Conservation (phyloP, 306 rosid genomes). For the Inga leiocalycina region DNA sequence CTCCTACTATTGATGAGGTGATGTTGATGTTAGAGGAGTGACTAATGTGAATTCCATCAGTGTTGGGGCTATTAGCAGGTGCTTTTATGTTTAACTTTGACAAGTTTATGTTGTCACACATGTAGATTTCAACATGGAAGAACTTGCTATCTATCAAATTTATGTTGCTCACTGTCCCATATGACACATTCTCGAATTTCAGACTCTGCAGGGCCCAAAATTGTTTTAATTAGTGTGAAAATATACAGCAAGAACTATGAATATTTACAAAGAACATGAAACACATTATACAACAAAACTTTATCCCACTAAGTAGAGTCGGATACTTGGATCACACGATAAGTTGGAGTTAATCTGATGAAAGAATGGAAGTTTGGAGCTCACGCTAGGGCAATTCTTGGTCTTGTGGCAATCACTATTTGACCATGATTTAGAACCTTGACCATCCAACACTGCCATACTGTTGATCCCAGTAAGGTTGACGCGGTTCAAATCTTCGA, state of each 20-base stretch:
- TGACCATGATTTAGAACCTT: conserved; percentile 20
- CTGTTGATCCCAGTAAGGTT: conserved; percentile 4
- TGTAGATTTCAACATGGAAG: conserved; percentile 15
- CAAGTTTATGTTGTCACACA: conserved; percentile 1
- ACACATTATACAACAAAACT: neutral
- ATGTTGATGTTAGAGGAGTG: conserved; percentile 10
- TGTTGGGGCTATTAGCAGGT: conserved; percentile 27
- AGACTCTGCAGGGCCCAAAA: conserved; percentile 18
- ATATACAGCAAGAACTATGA: neutral
- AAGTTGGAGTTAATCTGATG: neutral
- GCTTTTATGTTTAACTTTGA: conserved; percentile 13
- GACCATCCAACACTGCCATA: conserved; percentile 10
- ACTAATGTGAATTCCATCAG: conserved; percentile 18
- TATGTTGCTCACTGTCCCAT: conserved; percentile 20
- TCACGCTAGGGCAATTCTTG: conserved; percentile 20
- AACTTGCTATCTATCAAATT: conserved; percentile 18
- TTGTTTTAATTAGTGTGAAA: neutral
- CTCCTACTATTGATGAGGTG: conserved; percentile 26
- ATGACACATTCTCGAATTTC: conserved; percentile 9
- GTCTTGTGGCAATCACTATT: neutral
- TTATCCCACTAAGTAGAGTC: too few species aligned
- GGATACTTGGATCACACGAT: too few species aligned
- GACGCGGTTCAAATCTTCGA: conserved; percentile 7
- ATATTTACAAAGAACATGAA: neutral
- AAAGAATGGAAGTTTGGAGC: neutral